A percentile compares a stretch with the other conserved stretches of the same genome.
Conservation (phyloP, 1,284 basidiomycete species). For the Lignosus rhinocerotis region DNA sequence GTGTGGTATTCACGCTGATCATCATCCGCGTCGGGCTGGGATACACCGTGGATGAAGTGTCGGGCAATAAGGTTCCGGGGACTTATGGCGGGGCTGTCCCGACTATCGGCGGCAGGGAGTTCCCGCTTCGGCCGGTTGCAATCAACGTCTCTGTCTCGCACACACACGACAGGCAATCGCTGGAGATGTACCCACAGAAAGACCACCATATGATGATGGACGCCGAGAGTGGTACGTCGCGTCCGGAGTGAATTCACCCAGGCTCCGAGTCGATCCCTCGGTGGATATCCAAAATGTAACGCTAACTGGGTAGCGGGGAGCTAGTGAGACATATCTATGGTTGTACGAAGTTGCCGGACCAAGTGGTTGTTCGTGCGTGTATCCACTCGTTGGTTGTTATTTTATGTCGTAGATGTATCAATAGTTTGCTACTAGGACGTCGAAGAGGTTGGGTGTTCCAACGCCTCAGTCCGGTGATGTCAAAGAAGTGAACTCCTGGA, state of each 20-base stretch:
- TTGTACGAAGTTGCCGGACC: background rate
- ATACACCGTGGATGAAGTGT: slow-evolving; percentile 10
- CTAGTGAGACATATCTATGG: background rate
- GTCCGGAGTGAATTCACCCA: background rate
- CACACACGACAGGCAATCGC: slow-evolving; percentile 5
- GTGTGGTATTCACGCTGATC: slow-evolving; percentile 21
- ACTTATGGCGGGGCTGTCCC: background rate
- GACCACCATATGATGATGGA: slow-evolving; percentile 4
- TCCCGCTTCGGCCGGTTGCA: slow-evolving; percentile 10
- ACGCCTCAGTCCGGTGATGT: too few relatives aligned
- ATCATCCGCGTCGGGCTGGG: slow-evolving; percentile 21
- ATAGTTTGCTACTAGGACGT: too few relatives aligned
- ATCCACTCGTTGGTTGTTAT: background rate
- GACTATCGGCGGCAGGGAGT: slow-evolving; percentile 10
- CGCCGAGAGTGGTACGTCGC: slow-evolving; percentile 13
- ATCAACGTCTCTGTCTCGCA: slow-evolving; percentile 13
- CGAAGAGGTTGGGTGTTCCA: too few relatives aligned
- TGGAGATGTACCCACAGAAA: slow-evolving; percentile 12
- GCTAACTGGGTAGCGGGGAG: too few relatives aligned
- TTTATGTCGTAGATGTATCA: background rate
- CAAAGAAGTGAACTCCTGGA: too few relatives aligned
- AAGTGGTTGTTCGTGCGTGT: background rate
- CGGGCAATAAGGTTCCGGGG: background rate
- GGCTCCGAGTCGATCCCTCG: background rate
- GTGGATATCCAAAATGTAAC: too few relatives aligned